Conservation (phyloP, 352 stramenopile species). For the Pythium aphanidermatum region DNA sequence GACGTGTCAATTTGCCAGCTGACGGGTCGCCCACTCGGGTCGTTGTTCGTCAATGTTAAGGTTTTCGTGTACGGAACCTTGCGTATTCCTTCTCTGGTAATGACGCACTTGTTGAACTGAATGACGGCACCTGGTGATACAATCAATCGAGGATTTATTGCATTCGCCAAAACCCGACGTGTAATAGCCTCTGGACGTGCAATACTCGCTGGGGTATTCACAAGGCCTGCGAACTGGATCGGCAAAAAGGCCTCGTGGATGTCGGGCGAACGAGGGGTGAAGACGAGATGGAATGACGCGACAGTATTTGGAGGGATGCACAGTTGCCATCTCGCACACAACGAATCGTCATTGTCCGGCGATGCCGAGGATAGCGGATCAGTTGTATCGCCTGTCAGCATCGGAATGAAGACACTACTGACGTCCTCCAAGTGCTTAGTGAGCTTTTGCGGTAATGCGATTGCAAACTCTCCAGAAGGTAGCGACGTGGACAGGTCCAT, state of each 20-base stretch:
- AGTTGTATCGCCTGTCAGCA: constrained; percentile 23
- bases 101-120: constrained; percentile 84
- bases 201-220: constrained; percentile 9
- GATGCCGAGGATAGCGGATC: neutral
- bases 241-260: constrained; percentile 61
- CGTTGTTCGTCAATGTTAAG: constrained; percentile 72
- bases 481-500: constrained; percentile 56
- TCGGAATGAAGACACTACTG: constrained; percentile 69
- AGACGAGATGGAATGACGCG: constrained; percentile 69
- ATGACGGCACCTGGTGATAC: constrained; percentile 63
- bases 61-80: constrained; percentile 86
- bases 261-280: constrained; percentile 41
- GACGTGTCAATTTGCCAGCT: constrained; percentile 77
- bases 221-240: constrained; percentile 64
- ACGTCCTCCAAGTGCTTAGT: constrained; percentile 63
- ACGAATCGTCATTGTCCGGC: constrained; percentile 7
- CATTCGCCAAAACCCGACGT: constrained; percentile 41
- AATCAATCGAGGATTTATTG: constrained; percentile 52
- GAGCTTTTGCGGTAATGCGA: constrained; percentile 45
- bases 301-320: constrained; percentile 58
- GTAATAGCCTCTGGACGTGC: constrained; percentile 26
- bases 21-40: constrained; percentile 30
- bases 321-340: constrained; percentile 64
- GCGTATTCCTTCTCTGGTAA: constrained; percentile 75
- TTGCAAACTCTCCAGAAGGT: constrained; percentile 58